A percentile compares a stretch with the other conserved stretches of the same genome.
Evolutionary conservation across 2,329 filamentous ascomycete species (phyloP).

Genomic region (Colletotrichum eremochloae): DNA sequence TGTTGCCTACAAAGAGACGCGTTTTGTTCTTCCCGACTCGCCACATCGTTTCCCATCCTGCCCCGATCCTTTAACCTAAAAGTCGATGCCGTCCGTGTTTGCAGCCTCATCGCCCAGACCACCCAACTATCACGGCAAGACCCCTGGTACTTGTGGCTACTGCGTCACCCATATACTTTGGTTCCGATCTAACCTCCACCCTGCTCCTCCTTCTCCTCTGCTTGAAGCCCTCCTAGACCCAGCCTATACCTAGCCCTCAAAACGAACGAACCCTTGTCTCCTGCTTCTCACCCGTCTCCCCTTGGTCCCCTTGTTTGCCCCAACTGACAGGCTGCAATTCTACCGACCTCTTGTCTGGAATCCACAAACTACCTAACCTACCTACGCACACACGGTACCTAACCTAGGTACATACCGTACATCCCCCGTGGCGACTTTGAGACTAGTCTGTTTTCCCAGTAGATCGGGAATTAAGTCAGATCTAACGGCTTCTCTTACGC

Average conservation of each 20-base stretch:
- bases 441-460: slow-evolving; percentile 24
- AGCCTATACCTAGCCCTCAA: background rate
- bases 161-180: slow-evolving; percentile 25
- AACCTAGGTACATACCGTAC: background rate
- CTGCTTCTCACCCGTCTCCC: slow-evolving; percentile 4
- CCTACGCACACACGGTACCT: too few species aligned
- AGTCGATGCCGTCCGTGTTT: slow-evolving; percentile 29
- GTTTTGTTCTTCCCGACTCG: background rate
- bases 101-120: slow-evolving; percentile 36
- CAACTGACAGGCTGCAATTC: background rate
- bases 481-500: slow-evolving; percentile 42
- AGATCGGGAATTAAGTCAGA: slow-evolving; percentile 29
- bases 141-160: slow-evolving; percentile 30
- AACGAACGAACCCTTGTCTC: slow-evolving; percentile 10
- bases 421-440: slow-evolving; percentile 19
- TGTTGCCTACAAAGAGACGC: slow-evolving; percentile 12
- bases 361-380: background rate
- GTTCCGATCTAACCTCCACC: slow-evolving; percentile 22
- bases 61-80: slow-evolving; percentile 34
- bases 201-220: background rate
- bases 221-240: background rate
- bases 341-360: too few species aligned
- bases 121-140: slow-evolving; percentile 21
- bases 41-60: slow-evolving; percentile 10
- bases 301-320: background rate